Percentiles rank a stretch among this genome's conserved stretches.
These are phyloP conservation scores for Diophrys sp. DNA, from an alignment of 73 alveolate genomes.

Conservation along the genomic window DNA sequence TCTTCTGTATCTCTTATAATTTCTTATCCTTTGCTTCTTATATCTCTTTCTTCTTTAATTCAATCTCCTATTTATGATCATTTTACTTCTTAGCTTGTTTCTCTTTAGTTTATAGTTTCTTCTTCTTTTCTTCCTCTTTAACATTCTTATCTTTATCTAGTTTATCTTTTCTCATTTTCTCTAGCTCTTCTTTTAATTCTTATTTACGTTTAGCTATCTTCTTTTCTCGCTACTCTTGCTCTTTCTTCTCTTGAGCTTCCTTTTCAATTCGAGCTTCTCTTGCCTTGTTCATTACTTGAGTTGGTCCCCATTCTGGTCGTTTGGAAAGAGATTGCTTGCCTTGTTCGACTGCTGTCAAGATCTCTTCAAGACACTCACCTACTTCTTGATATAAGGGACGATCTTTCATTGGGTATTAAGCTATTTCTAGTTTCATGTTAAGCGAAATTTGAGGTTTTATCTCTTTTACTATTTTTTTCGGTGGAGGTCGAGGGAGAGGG, in stretches of 20 bases:
- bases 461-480: background rate
- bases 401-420: slow-evolving; percentile 17
- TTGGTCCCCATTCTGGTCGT: slow-evolving; percentile 27
- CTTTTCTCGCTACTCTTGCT: slow-evolving; percentile 15
- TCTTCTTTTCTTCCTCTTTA: slow-evolving; percentile 11
- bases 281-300: slow-evolving; percentile 40
- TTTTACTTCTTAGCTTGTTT: slow-evolving; percentile 22
- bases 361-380: slow-evolving; percentile 59
- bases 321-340: slow-evolving; percentile 40
- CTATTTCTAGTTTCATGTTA: slow-evolving; percentile 13
- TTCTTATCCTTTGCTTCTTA: slow-evolving; percentile 11
- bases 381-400: slow-evolving; percentile 26
- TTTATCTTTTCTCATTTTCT: slow-evolving; percentile 16
- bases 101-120: slow-evolving; percentile 15
- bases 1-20: slow-evolving; percentile 24
- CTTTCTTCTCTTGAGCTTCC: slow-evolving; percentile 21
- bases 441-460: slow-evolving; percentile 15
- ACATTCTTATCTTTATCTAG: slow-evolving; percentile 12
- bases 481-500: too few species aligned
- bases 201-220: slow-evolving; percentile 2
- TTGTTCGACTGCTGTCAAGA: slow-evolving; percentile 25
- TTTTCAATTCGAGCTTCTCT: slow-evolving; percentile 13
- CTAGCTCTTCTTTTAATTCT: slow-evolving; percentile 22
- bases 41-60: slow-evolving; percentile 20
- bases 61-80: slow-evolving; percentile 22